Percentiles rank a stretch among this genome's conserved stretches.
Conservation (phyloP, 2,329 filamentous ascomycete species). For the Neoascochyta sp. region DNA sequence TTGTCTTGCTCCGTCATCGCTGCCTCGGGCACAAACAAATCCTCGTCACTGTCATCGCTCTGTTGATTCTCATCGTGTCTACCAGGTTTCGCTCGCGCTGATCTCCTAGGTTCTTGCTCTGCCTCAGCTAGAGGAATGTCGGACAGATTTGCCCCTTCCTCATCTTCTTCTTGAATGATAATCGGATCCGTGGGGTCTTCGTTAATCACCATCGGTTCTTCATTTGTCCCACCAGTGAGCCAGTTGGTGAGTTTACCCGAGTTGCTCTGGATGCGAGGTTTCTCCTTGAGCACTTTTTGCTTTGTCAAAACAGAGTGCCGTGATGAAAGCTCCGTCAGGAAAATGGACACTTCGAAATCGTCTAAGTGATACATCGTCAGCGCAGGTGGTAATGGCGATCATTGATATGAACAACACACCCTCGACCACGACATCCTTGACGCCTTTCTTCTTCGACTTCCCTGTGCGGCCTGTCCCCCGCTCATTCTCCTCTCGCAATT, state of each 20-base stretch:
- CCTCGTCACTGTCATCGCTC: constrained; percentile 34
- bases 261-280: constrained; percentile 45
- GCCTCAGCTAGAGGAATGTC: constrained; percentile 59
- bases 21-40: constrained; percentile 21
- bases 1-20: constrained; percentile 9
- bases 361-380: constrained; percentile 52
- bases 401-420: constrained; percentile 52
- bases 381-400: constrained; percentile 12
- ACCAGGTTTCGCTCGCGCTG: constrained; percentile 15
- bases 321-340: constrained; percentile 80
- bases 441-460: constrained; percentile 62
- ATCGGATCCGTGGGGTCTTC: constrained; percentile 45
- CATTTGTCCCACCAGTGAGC: constrained; percentile 40
- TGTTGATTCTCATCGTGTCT: constrained; percentile 9
- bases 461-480: constrained; percentile 59
- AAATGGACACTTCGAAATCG: constrained; percentile 93
- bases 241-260: constrained; percentile 47
- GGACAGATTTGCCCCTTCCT: constrained; percentile 50
- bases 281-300: constrained; percentile 64
- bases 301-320: constrained; percentile 84
- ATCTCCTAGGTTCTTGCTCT: constrained; percentile 10
- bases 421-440: constrained; percentile 82
- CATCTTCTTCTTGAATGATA: constrained; percentile 56
- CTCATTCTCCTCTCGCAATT: constrained; percentile 80
- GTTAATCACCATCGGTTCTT: constrained; percentile 42